Evolutionary conservation across 768 basidiomycete species (phyloP).

Genomic region (Glaciozyma martinii): DNA sequence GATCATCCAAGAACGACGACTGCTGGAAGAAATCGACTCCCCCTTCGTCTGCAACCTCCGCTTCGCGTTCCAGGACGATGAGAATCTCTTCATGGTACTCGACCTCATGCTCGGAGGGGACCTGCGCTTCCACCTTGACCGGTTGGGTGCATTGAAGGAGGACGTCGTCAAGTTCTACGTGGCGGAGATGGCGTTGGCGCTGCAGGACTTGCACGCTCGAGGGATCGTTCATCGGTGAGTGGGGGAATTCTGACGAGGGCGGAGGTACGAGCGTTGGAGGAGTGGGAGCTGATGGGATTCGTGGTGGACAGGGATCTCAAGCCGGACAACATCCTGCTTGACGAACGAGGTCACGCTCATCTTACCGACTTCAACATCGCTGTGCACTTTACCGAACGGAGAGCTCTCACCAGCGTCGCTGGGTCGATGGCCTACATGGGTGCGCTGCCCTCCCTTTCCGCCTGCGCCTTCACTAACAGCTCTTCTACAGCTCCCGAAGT

Average conservation of each 20-base stretch:
- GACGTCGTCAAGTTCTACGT: constrained; percentile 54
- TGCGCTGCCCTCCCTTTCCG: constrained; percentile 33
- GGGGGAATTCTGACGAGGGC: not conserved
- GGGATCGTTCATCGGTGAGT: constrained; percentile 90
- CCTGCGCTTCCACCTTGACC: constrained; percentile 52
- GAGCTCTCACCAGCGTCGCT: constrained; percentile 83
- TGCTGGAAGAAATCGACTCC: constrained; percentile 75
- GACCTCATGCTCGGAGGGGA: constrained; percentile 57
- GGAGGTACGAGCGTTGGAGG: not conserved
- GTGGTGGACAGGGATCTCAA: constrained; percentile 65
- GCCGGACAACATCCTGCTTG: constrained; percentile 92
- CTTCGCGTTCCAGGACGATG: constrained; percentile 95
- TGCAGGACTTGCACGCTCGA: constrained; percentile 83
- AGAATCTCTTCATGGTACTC: constrained; percentile 91
- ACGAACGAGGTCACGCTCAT: constrained; percentile 88
- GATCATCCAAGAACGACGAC: constrained; percentile 82
- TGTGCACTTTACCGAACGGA: constrained; percentile 86
- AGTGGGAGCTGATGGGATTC: too few species aligned
- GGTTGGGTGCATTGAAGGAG: constrained; percentile 35
- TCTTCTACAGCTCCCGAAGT: constrained; percentile 67
- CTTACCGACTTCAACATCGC: constrained; percentile 99
- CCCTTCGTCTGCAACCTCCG: constrained; percentile 37
- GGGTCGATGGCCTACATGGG: constrained; percentile 99
- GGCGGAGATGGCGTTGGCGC: constrained; percentile 76
- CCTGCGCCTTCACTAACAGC: not conserved